Evolutionary conservation across 768 basidiomycete genomes (phyloP).

Genomic region (Royoungia palumana): DNA sequence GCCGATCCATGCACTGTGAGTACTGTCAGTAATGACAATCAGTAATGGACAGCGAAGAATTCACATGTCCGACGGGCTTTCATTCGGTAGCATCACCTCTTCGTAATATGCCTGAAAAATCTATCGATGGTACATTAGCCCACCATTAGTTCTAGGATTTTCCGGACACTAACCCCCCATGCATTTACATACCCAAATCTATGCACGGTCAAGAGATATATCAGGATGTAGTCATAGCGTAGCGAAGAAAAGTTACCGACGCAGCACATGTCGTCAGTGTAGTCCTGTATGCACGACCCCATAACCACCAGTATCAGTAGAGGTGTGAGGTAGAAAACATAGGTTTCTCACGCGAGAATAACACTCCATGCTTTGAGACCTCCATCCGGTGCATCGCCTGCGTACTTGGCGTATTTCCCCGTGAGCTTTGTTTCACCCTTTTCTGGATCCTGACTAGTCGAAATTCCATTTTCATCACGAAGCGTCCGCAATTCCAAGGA

Average conservation of each 20-base stretch:
- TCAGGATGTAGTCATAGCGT: neutral
- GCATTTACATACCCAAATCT: constrained; percentile 71
- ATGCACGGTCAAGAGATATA: neutral
- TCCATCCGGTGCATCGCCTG: constrained; percentile 26
- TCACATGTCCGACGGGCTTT: constrained; percentile 62
- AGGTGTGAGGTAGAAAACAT: neutral
- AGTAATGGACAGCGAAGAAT: neutral
- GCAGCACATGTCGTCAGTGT: constrained; percentile 37
- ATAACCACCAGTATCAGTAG: neutral
- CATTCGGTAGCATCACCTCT: constrained; percentile 43
- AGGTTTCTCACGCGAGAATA: constrained; percentile 23
- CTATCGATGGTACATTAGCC: constrained; percentile 30
- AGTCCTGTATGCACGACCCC: constrained; percentile 7
- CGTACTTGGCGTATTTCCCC: constrained; percentile 18
- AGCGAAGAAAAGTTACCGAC: constrained; percentile 23
- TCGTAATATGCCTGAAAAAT: constrained; percentile 75
- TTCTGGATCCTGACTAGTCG: constrained; percentile 4
- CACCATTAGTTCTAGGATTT: neutral
- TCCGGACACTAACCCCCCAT: constrained; percentile 59
- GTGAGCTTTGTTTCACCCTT: neutral
- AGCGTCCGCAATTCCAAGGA: constrained; percentile 10
- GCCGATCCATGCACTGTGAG: constrained; percentile 71
- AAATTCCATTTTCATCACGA: constrained; percentile 1
- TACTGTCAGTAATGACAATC: neutral
- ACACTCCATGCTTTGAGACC: constrained; percentile 32